These are phyloP conservation scores for Plectosphaerella sp. DNA, from an alignment of 2,329 filamentous ascomycete genomes.

Conservation along the genomic window DNA sequence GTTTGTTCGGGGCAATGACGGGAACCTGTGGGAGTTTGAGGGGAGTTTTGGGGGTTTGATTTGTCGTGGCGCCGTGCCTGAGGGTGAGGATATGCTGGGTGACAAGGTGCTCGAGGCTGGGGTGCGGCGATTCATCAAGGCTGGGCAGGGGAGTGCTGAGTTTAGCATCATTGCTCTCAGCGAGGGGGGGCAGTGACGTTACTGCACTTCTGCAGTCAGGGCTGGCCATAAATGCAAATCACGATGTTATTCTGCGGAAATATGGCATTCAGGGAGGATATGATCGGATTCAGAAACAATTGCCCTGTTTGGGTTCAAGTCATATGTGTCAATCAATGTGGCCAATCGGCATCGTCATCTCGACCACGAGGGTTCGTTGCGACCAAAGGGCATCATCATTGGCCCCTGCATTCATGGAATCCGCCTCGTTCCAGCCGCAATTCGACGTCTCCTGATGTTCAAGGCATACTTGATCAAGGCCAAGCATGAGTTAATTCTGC, in stretches of 20 bases:
- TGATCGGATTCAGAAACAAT: too few species aligned
- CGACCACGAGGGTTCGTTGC: not conserved
- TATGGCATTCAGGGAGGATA: not conserved
- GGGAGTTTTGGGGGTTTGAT: conserved; percentile 70
- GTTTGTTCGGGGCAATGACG: conserved; percentile 66
- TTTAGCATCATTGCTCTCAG: conserved; percentile 33
- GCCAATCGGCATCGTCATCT: not conserved
- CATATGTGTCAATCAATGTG: too few species aligned
- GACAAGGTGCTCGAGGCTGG: conserved; percentile 63
- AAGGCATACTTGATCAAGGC: not conserved
- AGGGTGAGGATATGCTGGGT: conserved; percentile 60
- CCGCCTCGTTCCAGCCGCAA: not conserved
- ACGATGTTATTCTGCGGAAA: not conserved
- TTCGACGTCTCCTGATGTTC: not conserved
- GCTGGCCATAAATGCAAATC: not conserved
- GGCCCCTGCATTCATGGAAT: not conserved
- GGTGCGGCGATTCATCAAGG: conserved; percentile 36
- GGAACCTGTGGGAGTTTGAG: conserved; percentile 74
- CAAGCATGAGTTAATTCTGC: too few species aligned
- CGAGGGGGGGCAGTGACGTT: conserved; percentile 12
- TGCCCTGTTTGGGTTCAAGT: too few species aligned
- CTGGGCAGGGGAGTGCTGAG: conserved; percentile 26
- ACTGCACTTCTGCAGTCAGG: not conserved
- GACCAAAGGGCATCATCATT: not conserved
- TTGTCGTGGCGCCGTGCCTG: conserved; percentile 52